Conservation (phyloP, 768 basidiomycete genomes). For the Dentipellis sp. region DNA sequence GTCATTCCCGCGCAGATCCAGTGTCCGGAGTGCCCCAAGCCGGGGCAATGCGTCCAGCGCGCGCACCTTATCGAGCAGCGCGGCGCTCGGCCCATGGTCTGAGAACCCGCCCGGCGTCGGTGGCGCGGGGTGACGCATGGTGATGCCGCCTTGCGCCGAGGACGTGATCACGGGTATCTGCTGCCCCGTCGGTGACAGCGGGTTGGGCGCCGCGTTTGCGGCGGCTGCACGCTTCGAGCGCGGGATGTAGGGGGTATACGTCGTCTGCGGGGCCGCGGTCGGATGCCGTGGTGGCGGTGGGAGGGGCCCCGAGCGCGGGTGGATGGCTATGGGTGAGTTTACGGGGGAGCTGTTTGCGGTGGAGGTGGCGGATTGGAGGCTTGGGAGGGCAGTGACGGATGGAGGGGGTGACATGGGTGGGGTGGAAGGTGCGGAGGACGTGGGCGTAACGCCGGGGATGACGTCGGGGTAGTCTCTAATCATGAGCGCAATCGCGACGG, state of each 20-base stretch:
- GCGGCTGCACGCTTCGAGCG: conserved; percentile 41
- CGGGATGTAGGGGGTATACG: conserved; percentile 80
- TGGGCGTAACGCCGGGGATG: conserved; percentile 26
- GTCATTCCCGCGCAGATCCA: conserved; percentile 92
- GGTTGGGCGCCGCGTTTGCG: conserved; percentile 21
- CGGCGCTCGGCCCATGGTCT: conserved; percentile 53
- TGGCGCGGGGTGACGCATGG: conserved; percentile 31
- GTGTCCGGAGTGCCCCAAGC: conserved; percentile 75
- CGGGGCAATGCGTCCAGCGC: conserved; percentile 84
- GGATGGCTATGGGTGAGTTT: not conserved
- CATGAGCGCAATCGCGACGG: conserved; percentile 90
- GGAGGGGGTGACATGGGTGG: conserved; percentile 22
- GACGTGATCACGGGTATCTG: conserved; percentile 64
- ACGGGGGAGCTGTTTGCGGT: conserved; percentile 22
- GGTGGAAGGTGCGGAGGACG: conserved; percentile 18
- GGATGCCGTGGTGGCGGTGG: conserved; percentile 45
- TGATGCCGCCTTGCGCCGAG: conserved; percentile 39
- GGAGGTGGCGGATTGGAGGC: conserved; percentile 20
- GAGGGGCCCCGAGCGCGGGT: conserved; percentile 28
- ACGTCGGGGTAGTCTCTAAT: conserved; percentile 92
- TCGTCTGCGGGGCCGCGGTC: conserved; percentile 48
- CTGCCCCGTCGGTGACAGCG: conserved; percentile 32
- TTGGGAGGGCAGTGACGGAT: conserved; percentile 24
- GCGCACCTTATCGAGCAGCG: conserved; percentile 79
- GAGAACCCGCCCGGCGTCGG: conserved; percentile 12